Percentiles rank a stretch among this genome's conserved stretches.
phyloP scores from a whole-genome alignment of 768 basidiomycete genomes.

The Rhodosporidiobolus odoratus region DNA sequence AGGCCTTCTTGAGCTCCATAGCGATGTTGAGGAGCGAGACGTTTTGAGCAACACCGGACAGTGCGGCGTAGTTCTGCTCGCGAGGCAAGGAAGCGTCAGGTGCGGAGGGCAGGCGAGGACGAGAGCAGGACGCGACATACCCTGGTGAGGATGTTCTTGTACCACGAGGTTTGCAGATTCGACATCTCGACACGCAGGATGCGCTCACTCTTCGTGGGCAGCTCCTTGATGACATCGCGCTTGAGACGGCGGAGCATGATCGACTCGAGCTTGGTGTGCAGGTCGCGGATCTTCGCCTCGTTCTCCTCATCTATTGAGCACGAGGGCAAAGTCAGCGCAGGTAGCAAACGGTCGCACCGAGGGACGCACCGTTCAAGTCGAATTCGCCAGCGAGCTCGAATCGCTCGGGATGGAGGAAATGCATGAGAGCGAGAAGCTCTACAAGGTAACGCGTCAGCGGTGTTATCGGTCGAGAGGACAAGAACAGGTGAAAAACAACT shows the following conservation, averaged over 20 bases:
- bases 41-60: constrained; percentile 73
- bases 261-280: constrained; percentile 84
- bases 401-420: constrained; percentile 98
- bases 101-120: constrained; percentile 10
- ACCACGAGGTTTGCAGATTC: constrained; percentile 72
- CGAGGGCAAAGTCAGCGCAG: not conserved
- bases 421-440: constrained; percentile 96
- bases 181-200: constrained; percentile 97
- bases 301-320: constrained; percentile 64
- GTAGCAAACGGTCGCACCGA: not conserved
- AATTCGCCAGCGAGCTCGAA: constrained; percentile 93
- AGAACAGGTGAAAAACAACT: constrained; percentile 31
- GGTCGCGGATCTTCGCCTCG: constrained; percentile 69
- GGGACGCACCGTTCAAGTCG: constrained; percentile 64
- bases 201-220: constrained; percentile 96
- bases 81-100: not conserved
- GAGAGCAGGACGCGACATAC: constrained; percentile 47
- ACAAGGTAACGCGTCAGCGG: constrained; percentile 25
- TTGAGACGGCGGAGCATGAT: constrained; percentile 93
- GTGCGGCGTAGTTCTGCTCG: constrained; percentile 78
- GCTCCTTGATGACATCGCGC: constrained; percentile 87
- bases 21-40: constrained; percentile 96
- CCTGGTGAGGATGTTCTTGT: constrained; percentile 96
- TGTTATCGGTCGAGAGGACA: not conserved
- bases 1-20: constrained; percentile 92